A percentile compares a stretch with the other conserved stretches of the same genome.
Conservation (phyloP, 2,329 filamentous ascomycete genomes). For the Didymella pinodella region DNA sequence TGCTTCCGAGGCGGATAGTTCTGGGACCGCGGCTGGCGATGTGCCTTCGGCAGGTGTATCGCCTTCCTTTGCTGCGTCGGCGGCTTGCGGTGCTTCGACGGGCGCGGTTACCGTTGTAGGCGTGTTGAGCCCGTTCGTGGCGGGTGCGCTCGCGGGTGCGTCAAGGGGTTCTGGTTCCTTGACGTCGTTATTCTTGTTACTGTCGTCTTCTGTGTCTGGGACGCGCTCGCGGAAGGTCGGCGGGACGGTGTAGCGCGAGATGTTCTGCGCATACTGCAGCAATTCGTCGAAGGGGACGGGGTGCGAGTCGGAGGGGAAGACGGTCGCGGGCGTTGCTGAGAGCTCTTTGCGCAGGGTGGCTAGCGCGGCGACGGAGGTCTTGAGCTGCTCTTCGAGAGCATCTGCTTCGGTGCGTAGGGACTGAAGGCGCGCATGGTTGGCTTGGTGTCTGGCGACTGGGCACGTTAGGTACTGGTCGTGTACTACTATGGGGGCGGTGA, state of each 20-base stretch:
- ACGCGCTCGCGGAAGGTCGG: constrained; percentile 59
- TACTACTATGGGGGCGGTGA: neutral
- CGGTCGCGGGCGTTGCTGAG: constrained; percentile 56
- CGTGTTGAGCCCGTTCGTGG: constrained; percentile 42
- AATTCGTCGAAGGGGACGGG: constrained; percentile 74
- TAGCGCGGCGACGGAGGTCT: constrained; percentile 72
- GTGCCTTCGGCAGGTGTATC: constrained; percentile 7
- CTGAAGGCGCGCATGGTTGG: constrained; percentile 73
- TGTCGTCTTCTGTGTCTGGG: constrained; percentile 20
- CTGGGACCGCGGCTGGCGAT: constrained; percentile 21
- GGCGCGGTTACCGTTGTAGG: constrained; percentile 39
- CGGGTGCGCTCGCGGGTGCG: constrained; percentile 30
- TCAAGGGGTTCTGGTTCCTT: constrained; percentile 35
- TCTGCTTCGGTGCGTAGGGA: constrained; percentile 71
- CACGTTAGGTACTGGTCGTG: constrained; percentile 14
- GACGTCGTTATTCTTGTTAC: neutral
- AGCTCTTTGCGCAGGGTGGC: constrained; percentile 78
- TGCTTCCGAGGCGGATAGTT: constrained; percentile 42
- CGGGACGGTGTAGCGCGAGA: constrained; percentile 80
- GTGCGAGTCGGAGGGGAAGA: constrained; percentile 52
- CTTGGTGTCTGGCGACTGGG: constrained; percentile 77
- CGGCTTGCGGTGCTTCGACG: constrained; percentile 34
- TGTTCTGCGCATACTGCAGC: constrained; percentile 78
- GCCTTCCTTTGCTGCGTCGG: constrained; percentile 26
- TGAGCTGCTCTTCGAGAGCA: constrained; percentile 75